A percentile compares a stretch with the other conserved stretches of the same genome.
phyloP scores from a whole-genome alignment of 345 rosid species.

The Citrus hindsii region DNA sequence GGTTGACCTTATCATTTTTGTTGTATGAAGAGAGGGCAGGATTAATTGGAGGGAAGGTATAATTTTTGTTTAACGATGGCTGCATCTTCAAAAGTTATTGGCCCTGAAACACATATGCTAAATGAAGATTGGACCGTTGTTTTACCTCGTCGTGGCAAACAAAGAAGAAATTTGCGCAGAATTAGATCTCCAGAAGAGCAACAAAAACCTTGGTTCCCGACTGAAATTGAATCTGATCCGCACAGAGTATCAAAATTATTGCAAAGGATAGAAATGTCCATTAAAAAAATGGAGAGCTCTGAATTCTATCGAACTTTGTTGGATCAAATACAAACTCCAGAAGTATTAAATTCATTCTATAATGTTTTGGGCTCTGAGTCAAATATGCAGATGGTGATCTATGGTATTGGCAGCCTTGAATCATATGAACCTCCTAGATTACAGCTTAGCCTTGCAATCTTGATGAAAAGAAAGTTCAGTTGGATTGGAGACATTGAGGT shows the following conservation, averaged over 20 bases:
- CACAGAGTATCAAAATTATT: slow-evolving; percentile 50
- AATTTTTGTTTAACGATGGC: slow-evolving; percentile 27
- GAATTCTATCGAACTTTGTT: slow-evolving; percentile 49
- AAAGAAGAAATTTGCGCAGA: slow-evolving; percentile 29
- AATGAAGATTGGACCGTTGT: slow-evolving; percentile 84
- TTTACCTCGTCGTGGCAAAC: slow-evolving; percentile 47
- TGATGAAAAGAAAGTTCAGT: slow-evolving; percentile 64
- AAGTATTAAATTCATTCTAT: slow-evolving; percentile 34
- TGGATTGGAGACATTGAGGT: slow-evolving; percentile 76
- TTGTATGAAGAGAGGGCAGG: not conserved
- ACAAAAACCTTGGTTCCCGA: slow-evolving; percentile 46
- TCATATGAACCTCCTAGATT: slow-evolving; percentile 68
- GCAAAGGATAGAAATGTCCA: slow-evolving; percentile 45
- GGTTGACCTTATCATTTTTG: not conserved
- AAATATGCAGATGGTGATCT: slow-evolving; percentile 60
- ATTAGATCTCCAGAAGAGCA: slow-evolving; percentile 25
- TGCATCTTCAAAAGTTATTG: slow-evolving; percentile 36
- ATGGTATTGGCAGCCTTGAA: slow-evolving; percentile 88
- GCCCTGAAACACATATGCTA: slow-evolving; percentile 20
- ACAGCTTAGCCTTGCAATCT: slow-evolving; percentile 71
- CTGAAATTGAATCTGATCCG: slow-evolving; percentile 42
- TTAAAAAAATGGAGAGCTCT: slow-evolving; percentile 53
- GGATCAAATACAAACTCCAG: slow-evolving; percentile 56
- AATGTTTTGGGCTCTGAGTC: slow-evolving; percentile 55
- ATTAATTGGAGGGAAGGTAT: not conserved